Evolutionary conservation across 2,329 filamentous ascomycete species (phyloP).

Genomic region (Pseudovirgaria hyperparasitica): DNA sequence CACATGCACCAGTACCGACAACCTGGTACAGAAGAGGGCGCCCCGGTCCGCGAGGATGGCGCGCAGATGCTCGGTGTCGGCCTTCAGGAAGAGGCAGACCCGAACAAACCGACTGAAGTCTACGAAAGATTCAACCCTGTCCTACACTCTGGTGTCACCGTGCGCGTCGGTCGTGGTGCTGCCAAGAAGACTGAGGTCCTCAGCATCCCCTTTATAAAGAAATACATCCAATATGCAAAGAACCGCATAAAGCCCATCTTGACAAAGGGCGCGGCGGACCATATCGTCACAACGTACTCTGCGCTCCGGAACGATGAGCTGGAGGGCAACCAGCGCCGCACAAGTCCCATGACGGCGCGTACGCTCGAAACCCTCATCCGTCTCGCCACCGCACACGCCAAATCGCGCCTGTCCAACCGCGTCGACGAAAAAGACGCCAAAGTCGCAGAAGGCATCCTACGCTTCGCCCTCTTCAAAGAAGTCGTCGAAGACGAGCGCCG

Average conservation of each 20-base stretch:
- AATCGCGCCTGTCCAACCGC: slow-evolving; percentile 72
- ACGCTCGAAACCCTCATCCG: slow-evolving; percentile 97
- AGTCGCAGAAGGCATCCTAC: slow-evolving; percentile 76
- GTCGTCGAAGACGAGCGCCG: slow-evolving; percentile 65
- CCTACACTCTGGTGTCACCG: slow-evolving; percentile 81
- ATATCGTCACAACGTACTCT: slow-evolving; percentile 84
- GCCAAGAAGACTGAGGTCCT: slow-evolving; percentile 75
- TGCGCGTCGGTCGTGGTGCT: slow-evolving; percentile 60
- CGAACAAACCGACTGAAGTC: slow-evolving; percentile 71
- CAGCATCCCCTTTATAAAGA: slow-evolving; percentile 97
- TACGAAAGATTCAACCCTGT: slow-evolving; percentile 95
- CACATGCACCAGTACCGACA: slow-evolving; percentile 95
- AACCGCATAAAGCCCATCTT: slow-evolving; percentile 77
- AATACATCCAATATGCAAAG: slow-evolving; percentile 98
- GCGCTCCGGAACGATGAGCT: slow-evolving; percentile 91
- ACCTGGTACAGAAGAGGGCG: slow-evolving; percentile 84
- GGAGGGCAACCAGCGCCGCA: slow-evolving; percentile 84
- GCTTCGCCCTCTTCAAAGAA: slow-evolving; percentile 96
- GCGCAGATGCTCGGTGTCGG: slow-evolving; percentile 80
- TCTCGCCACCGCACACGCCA: slow-evolving; percentile 90
- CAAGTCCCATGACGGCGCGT: slow-evolving; percentile 90
- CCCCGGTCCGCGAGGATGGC: slow-evolving; percentile 78
- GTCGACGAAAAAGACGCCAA: slow-evolving; percentile 84
- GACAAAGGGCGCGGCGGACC: slow-evolving; percentile 81
- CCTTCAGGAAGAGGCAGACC: slow-evolving; percentile 60